Evolutionary conservation across 108 stramenopile genomes (phyloP), one percentile per base, ranked within the genome.

Genomic region (Cyclotella atomus): DNA sequence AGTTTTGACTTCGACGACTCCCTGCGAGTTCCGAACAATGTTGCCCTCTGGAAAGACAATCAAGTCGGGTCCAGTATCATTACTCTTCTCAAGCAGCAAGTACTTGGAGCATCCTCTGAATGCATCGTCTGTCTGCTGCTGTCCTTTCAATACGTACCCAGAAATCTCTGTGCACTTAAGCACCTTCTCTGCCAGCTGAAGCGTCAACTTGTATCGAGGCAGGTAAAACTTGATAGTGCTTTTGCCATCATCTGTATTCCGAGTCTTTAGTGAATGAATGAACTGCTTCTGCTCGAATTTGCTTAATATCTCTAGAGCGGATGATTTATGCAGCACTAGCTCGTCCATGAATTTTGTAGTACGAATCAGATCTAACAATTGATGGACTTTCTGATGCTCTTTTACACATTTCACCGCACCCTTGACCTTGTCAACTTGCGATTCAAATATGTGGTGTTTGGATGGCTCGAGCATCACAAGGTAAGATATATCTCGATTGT

Each of bases 181-280:
- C n/a, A n/a, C n/a, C n/a, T n/a, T n/a, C n/a, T n/a, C n/a, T n/a
- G n/a, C n/a, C 2, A 78, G 35, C 74, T 57, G 36, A 35, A 81
- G 77, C 7, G 70, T 72, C 65, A 81, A 53, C 34, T 67, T 47
- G 38, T 59, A 85, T 32, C 84, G 59, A 24, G 84, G 84, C 10
- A 82, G 47, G 43, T 65, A 52, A 50, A 81, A 65, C 41, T 59
- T 76, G 2, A 41, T 15, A 27, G 55, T 68, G 20, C 27, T 56
- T 1, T 57, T 57, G 24, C 30, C n/a, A n/a, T n/a, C 53, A 30
- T 4, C 10, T 24, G 23, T 27, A 19, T 16, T 4, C 2, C 23
- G 2, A 24, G 49, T 60, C 54, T 43, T 30, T 12, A 69, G 34
- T 28, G 75, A 27, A 60, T 76, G 65, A 25, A 76, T 45, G 50